Conservation (phyloP, 1,284 basidiomycete species). For the Termitomyces sp. region DNA sequence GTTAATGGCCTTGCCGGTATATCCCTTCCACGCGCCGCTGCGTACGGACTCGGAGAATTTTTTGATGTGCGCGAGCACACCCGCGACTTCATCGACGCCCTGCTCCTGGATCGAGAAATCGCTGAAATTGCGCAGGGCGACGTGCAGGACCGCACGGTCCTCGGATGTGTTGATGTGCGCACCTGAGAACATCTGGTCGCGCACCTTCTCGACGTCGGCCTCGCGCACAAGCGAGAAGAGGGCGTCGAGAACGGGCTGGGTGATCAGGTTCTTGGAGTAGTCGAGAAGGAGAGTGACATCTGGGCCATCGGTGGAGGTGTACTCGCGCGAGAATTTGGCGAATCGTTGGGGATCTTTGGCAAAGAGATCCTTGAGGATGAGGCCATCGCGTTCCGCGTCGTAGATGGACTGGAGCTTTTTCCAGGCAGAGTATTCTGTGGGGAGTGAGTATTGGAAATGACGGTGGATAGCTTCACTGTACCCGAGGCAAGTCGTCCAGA, state of each 20-base stretch:
- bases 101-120: conserved; percentile 73
- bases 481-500: conserved; percentile 51
- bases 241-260: conserved; percentile 73
- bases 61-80: conserved; percentile 89
- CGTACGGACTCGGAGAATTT: conserved; percentile 85
- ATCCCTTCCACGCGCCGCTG: conserved; percentile 90
- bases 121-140: conserved; percentile 87
- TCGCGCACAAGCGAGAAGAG: conserved; percentile 83
- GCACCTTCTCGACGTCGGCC: conserved; percentile 79
- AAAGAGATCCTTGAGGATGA: conserved; percentile 91
- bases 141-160: conserved; percentile 92
- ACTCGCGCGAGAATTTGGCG: conserved; percentile 78
- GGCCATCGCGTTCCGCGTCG: conserved; percentile 67
- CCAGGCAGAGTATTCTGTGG: conserved; percentile 82
- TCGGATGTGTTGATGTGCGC: conserved; percentile 99
- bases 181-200: conserved; percentile 93
- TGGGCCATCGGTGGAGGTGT: conserved; percentile 60
- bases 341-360: conserved; percentile 85
- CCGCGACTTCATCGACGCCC: conserved; percentile 80
- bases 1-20: conserved; percentile 93
- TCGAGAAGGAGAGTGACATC: conserved; percentile 86
- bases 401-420: conserved; percentile 87
- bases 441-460: not conserved
- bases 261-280: conserved; percentile 96
- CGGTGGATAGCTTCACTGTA: conserved; percentile 14